Evolutionary conservation across 2,329 filamentous ascomycete genomes (phyloP).

Genomic region (Sporothrix pallida): DNA sequence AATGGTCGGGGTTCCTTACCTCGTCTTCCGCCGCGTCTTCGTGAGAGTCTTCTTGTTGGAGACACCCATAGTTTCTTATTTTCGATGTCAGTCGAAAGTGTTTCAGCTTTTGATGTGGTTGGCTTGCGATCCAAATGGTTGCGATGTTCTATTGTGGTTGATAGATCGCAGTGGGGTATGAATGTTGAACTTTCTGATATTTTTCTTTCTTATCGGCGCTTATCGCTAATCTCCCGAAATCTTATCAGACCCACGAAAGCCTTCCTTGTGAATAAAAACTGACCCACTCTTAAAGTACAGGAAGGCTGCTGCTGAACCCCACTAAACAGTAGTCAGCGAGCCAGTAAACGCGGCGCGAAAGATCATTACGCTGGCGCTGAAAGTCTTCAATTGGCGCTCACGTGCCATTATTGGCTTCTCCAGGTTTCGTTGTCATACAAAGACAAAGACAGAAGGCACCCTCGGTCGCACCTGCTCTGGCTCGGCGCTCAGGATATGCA

Average conservation of each 20-base stretch:
- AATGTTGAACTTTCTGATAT: slow-evolving; percentile 1
- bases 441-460: background rate
- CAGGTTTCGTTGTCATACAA: background rate
- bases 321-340: background rate
- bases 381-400: background rate
- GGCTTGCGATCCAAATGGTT: background rate
- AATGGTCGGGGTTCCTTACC: slow-evolving; percentile 52
- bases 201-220: slow-evolving; percentile 30
- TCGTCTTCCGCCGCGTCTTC: slow-evolving; percentile 75
- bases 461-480: background rate
- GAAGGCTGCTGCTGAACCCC: background rate
- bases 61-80: slow-evolving; percentile 65
- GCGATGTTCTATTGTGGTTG: background rate
- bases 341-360: slow-evolving; percentile 29
- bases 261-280: background rate
- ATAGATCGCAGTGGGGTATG: background rate
- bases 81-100: no score
- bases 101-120: no score
- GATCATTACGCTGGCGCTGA: slow-evolving; percentile 16
- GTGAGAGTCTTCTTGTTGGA: slow-evolving; percentile 69
- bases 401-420: slow-evolving; percentile 22
- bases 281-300: slow-evolving; percentile 11
- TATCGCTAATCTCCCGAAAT: slow-evolving; percentile 20
- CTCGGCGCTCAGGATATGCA: background rate
- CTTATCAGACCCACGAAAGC: slow-evolving; percentile 7